Percentiles rank a stretch among this genome's conserved stretches.
phyloP scores from a whole-genome alignment of 2,329 filamentous ascomycete genomes.

The Aspergillus hortae region DNA sequence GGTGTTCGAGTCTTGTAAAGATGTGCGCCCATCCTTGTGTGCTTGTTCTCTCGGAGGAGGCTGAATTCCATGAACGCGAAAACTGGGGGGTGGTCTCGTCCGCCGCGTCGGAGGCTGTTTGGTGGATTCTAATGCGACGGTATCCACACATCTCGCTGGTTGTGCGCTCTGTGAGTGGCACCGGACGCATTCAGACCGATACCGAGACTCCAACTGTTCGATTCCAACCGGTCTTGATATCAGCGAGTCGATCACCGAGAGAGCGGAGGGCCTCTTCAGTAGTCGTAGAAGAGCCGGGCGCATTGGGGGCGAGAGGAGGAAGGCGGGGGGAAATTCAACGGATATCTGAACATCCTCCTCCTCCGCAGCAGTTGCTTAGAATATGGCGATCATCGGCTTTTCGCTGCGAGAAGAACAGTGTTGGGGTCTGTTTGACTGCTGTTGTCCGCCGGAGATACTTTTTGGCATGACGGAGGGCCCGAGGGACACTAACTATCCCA shows the following conservation, averaged over 20 bases:
- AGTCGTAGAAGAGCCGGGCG: constrained; percentile 43
- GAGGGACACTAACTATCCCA: constrained; percentile 6
- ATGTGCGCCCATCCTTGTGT: neutral
- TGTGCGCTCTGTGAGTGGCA: constrained; percentile 22
- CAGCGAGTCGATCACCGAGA: constrained; percentile 35
- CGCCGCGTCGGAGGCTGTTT: constrained; percentile 3
- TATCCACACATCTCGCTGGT: constrained; percentile 6
- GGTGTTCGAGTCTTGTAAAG: neutral
- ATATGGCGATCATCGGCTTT: constrained; percentile 2
- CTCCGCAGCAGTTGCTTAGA: neutral
- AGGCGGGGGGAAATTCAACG: constrained; percentile 11
- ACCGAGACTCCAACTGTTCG: constrained; percentile 26
- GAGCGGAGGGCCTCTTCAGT: constrained; percentile 40
- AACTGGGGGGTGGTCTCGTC: constrained; percentile 6
- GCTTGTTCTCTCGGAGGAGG: constrained; percentile 7
- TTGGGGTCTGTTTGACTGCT: constrained; percentile 2
- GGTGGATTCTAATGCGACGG: constrained; percentile 1
- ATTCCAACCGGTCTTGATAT: constrained; percentile 28
- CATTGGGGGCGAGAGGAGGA: constrained; percentile 29
- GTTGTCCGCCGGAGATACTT: constrained; percentile 8
- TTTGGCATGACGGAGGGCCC: constrained; percentile 8
- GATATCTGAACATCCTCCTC: constrained; percentile 28
- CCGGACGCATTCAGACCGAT: constrained; percentile 23
- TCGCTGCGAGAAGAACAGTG: neutral
- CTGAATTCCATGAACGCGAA: constrained; percentile 26